Evolutionary conservation across 1,139 yeast genomes (phyloP).

Genomic region (Protomyces arabidopsidicola): DNA sequence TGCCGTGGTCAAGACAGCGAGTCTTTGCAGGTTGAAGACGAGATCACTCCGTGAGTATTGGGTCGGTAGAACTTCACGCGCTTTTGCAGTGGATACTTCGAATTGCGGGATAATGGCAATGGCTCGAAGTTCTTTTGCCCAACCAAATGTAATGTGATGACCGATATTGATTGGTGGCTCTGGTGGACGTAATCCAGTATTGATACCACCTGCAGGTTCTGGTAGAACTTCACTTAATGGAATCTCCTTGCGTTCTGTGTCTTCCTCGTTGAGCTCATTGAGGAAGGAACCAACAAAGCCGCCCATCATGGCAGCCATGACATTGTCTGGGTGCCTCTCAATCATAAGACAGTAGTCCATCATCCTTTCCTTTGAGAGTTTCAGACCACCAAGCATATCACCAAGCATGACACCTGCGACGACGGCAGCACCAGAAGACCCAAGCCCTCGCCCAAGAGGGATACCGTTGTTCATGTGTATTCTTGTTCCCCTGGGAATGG

Average conservation of each 20-base stretch:
- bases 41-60: slow-evolving; percentile 76
- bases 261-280: slow-evolving; percentile 68
- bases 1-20: slow-evolving; percentile 74
- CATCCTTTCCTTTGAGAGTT: slow-evolving; percentile 71
- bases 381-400: slow-evolving; percentile 71
- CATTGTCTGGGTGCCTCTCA: slow-evolving; percentile 96
- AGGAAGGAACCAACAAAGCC: slow-evolving; percentile 95
- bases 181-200: slow-evolving; percentile 64
- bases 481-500: slow-evolving; percentile 80
- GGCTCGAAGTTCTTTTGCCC: slow-evolving; percentile 79
- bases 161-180: slow-evolving; percentile 84
- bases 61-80: slow-evolving; percentile 81
- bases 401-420: slow-evolving; percentile 96
- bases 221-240: slow-evolving; percentile 83
- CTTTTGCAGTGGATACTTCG: slow-evolving; percentile 86
- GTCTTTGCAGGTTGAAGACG: slow-evolving; percentile 77
- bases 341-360: slow-evolving; percentile 93
- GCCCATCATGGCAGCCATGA: slow-evolving; percentile 98
- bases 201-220: slow-evolving; percentile 62
- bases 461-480: slow-evolving; percentile 82
- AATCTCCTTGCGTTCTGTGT: slow-evolving; percentile 67
- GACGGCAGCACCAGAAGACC: slow-evolving; percentile 98
- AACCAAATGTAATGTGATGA: slow-evolving; percentile 78
- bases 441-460: slow-evolving; percentile 93
- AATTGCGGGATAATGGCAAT: slow-evolving; percentile 88